These are phyloP conservation scores for Rhizophora apiculata DNA, from an alignment of 345 rosid genomes.

Conservation along the genomic window DNA sequence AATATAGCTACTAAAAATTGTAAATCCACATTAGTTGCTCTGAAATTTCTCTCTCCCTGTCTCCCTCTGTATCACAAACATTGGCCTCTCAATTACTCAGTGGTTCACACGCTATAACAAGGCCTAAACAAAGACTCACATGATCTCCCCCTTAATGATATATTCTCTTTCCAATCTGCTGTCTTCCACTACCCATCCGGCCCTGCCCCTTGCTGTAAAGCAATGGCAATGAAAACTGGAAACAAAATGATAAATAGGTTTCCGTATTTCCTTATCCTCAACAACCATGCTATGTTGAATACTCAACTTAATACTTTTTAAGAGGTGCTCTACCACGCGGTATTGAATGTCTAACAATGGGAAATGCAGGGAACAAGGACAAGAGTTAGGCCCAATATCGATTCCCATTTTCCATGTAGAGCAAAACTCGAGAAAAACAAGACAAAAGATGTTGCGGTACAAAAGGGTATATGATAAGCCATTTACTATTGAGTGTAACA, in stretches of 20 bases:
- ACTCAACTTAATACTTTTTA: background rate
- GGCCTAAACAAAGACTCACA: slow-evolving; percentile 2
- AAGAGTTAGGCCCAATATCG: too few species aligned
- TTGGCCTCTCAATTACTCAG: background rate
- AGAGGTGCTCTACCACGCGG: slow-evolving; percentile 9
- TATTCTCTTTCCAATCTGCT: background rate
- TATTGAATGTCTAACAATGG: slow-evolving; percentile 1
- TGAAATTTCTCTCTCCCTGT: background rate
- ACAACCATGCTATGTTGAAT: background rate
- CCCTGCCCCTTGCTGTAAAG: background rate
- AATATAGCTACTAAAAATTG: too few species aligned
- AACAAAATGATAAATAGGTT: background rate
- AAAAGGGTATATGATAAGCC: background rate
- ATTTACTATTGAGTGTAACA: too few species aligned
- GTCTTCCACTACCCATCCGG: slow-evolving; percentile 6
- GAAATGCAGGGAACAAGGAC: background rate
- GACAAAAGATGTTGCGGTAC: background rate
- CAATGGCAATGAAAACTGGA: background rate
- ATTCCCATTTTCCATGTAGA: background rate
- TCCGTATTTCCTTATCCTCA: background rate
- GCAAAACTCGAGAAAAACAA: background rate
- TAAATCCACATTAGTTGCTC: background rate
- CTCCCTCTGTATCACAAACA: too few species aligned
- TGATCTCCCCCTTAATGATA: background rate
- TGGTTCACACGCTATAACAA: background rate